These are phyloP conservation scores for Penicillium crustosum DNA, from an alignment of 2,329 filamentous ascomycete genomes.

Conservation along the genomic window DNA sequence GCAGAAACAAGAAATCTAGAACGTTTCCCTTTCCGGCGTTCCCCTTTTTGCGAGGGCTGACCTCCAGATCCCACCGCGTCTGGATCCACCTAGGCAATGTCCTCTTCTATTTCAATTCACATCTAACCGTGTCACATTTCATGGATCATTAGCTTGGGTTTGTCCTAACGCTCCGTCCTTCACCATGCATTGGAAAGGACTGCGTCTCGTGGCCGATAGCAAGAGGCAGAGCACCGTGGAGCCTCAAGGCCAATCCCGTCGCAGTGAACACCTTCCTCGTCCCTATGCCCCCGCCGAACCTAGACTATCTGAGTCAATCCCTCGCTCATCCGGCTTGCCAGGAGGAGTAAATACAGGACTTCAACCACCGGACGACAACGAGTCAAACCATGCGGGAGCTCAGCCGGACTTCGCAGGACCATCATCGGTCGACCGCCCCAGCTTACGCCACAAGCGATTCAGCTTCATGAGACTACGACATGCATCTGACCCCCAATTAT, in stretches of 20 bases:
- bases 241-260: constrained; percentile 30
- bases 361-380: constrained; percentile 14
- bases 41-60: constrained; percentile 28
- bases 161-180: constrained; percentile 14
- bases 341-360: constrained; percentile 17
- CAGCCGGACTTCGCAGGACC: constrained; percentile 19
- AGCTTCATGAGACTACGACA: constrained; percentile 80
- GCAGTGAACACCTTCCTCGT: constrained; percentile 41
- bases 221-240: constrained; percentile 38
- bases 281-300: constrained; percentile 33
- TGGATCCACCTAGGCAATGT: constrained; percentile 24
- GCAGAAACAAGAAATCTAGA: constrained; percentile 10
- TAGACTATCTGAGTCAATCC: constrained; percentile 37
- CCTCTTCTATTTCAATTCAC: constrained; percentile 3
- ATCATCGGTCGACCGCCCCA: constrained; percentile 25
- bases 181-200: constrained; percentile 44
- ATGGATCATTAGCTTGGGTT: constrained; percentile 6
- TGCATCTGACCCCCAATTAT: constrained; percentile 88
- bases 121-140: neutral
- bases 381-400: constrained; percentile 16
- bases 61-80: constrained; percentile 27
- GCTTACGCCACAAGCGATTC: constrained; percentile 51
- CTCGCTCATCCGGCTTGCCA: constrained; percentile 26
- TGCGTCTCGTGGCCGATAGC: constrained; percentile 38
- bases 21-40: constrained; percentile 22